Conservation (phyloP, 371 early-diverging fungal species). For the Gilbertella persicaria region DNA sequence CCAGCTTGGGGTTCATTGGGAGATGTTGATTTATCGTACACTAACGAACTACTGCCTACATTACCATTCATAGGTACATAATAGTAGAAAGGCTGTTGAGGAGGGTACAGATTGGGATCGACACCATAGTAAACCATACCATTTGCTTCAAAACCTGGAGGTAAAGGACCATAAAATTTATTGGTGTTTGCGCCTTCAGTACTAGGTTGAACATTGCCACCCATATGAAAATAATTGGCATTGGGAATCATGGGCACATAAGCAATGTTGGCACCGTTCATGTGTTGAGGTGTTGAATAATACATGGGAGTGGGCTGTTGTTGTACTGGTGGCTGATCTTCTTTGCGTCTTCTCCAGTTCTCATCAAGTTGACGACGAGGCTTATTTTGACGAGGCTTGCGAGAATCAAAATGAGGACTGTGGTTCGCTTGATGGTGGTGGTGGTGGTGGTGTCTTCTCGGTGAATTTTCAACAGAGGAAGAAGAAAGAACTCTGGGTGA, state of each 20-base stretch:
- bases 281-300: constrained; percentile 16
- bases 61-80: constrained; percentile 2
- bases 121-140: constrained; percentile 45
- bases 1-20: not conserved
- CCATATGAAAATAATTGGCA: constrained; percentile 23
- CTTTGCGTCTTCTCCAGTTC: constrained; percentile 23
- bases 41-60: not conserved
- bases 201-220: constrained; percentile 11
- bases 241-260: constrained; percentile 26
- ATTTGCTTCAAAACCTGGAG: constrained; percentile 38
- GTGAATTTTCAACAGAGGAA: not conserved
- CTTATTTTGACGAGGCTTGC: constrained; percentile 2
- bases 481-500: not conserved
- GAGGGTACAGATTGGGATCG: constrained; percentile 33
- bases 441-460: not conserved
- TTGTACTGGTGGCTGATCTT: not conserved
- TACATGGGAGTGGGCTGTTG: constrained; percentile 12
- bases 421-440: not conserved
- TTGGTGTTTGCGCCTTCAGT: not conserved
- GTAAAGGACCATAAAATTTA: constrained; percentile 9
- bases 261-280: constrained; percentile 10
- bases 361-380: constrained; percentile 14
- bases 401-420: not conserved
- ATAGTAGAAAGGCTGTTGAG: constrained; percentile 27
- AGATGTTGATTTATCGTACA: not conserved